Base-by-base conservation (phyloP, 352 stramenopile species). In the Phytophthora ohioensis region DNA sequence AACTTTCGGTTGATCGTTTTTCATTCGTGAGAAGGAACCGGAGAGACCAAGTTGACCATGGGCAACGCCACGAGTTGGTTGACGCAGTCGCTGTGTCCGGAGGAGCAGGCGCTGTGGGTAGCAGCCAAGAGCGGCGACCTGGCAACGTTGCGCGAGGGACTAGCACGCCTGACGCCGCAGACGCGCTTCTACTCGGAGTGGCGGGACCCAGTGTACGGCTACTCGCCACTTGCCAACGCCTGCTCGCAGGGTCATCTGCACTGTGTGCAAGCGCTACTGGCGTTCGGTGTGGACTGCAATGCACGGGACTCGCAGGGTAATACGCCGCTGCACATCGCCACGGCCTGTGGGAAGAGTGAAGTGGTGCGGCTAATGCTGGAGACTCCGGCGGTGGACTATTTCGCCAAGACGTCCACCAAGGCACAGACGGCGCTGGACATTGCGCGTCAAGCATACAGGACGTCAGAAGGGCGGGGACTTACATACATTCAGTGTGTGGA, bases 11-110 rank as follows among this genome's bases (percentile, higher is more conserved):
- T 41, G 46, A 31, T 46, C n/a, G n/a, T 46, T 4, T 46, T 21
- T 8, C 36, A 12, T 42, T 46, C 12, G 7, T 32, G 27, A 11
- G 21, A 55, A 61, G 17, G 57, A 45, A 52, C 30, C 21, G 46
- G 43, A 9, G 2, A 51, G 15, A 31, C 11, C 5, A 70, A 49
- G 27, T 8, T 10, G 38, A 66, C 21, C 27, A 94, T 94, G 87
- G 87, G 87, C 32, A 93, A 93, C 66, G 69, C 84, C 17, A 81
- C 85, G 66, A 91, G 82, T 61, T 95, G 87, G 87, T 47, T 93
- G 45, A 56, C 87, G 61, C 84, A 92, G 78, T 81, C 75, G 36
- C 72, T 95, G 42, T 93, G 81, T 34, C 87, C 86, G 2, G 75
- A 85, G 57, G 87, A 94, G 75, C 87, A 96, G 64, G 74, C 82